Base-by-base conservation (phyloP, 331 rosid species). In the Quercus tomentella region DNA sequence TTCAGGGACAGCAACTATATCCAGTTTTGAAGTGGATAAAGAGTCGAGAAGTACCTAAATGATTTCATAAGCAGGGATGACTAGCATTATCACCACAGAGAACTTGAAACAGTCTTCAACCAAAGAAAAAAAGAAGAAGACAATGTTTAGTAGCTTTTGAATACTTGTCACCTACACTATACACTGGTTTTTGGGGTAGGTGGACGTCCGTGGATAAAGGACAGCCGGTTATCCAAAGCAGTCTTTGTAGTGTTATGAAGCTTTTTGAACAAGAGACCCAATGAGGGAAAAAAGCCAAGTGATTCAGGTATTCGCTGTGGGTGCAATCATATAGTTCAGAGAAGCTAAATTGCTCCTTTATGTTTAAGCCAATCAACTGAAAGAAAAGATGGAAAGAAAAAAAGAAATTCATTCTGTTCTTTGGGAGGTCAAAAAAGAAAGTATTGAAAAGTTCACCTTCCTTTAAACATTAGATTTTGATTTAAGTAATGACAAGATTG, bases 1-100 rank as follows among this genome's bases (percentile, higher is more conserved):
- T 25, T 25, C 26, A 25, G 26, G 26, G 26, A 25, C 2, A 25
- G 84, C 92, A 56, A 88, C 94, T 77, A 91, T 83, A 81, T 89
- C 97, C 25, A 91, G 84, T 77, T 86, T 86, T 35, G 86, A 33
- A 89, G 92, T 1, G 91, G 77, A 77, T 77, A 86, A 18, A 83
- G 83, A 74, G 76, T 77, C 22, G 82, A 84, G 79, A 91, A 91
- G 88, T 89, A 89, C 86, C 93, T 87, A 70, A 41, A 26, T 70
- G 77, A 61, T 35, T 28, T 18, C 58, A 88, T 20, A 56, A 73
- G 66, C 43, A 54, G 61, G 62, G 54, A 7, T 30, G 67, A 56
- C 43, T 30, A 51, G 69, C 62, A 77, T 14, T 33, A 20, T 63
- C 58, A 18, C 26, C 45, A 70, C n/a, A 30, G 6, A 20, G n/a